Base-by-base conservation (phyloP, 2,329 filamentous ascomycete genomes). In the Alternaria metachromatica region DNA sequence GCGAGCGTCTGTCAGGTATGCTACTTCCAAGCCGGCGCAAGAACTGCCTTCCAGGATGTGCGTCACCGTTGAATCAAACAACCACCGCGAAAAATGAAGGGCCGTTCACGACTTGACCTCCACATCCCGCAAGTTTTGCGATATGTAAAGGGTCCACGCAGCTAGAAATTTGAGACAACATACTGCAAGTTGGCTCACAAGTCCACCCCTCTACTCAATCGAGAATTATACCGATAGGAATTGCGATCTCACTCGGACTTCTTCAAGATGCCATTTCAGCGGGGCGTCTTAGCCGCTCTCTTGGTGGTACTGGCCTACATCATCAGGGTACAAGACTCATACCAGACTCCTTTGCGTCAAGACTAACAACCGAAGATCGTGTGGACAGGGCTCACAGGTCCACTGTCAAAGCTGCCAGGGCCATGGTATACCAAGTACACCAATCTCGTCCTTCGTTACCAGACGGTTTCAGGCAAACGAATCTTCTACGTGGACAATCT, bases 401-500 rank as follows among this genome's bases (percentile, higher is more conserved):
- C 65, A 15, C 20, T 67, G 3, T 58, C 67, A 8, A 66, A 66
- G 25, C 28, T 78, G 7, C 76, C 76, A n/a, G 76, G 76, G 4
- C 72, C 76, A 28, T 75, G 73, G 71, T 69, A 75, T 48, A 70
- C 73, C 0, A 67, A 62, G 30, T 76, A 76, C 49, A 78, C 74
- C 6, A 71, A 75, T 48, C 58, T 76, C 11, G 67, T 71, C 21
- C 70, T 83, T 11, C 80, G 81, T 41, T 67, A 74, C 12, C 74
- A 79, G n/a, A 74, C 77, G 18, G 57, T 82, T 6, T 66, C 67
- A 6, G 80, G 81, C 10, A 74, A 74, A 5, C 76, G 80, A 8
- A 75, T 80, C 45, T 77, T 80, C 62, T 80, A 81, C 66, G 76
- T 82, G 21, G 71, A 83, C 53, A 64, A 67, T 3, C 69, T 83